phyloP scores from a whole-genome alignment of 257 asterid species.

The Fraxinus quadrangulata region DNA sequence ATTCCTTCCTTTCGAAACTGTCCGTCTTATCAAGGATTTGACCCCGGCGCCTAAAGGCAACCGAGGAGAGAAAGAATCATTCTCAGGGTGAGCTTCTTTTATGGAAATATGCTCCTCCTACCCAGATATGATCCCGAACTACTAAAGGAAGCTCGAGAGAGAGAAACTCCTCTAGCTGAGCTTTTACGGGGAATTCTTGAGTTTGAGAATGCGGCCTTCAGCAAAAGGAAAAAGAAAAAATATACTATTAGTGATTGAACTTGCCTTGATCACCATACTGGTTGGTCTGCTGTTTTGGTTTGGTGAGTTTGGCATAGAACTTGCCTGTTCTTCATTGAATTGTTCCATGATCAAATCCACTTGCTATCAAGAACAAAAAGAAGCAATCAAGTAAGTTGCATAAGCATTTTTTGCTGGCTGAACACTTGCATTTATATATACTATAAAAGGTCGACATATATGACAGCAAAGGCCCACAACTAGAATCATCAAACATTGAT shows the following conservation, averaged over 20 bases:
- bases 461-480: slow-evolving; percentile 37
- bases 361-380: neutral
- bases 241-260: slow-evolving; percentile 19
- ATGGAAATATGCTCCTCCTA: too few relatives aligned
- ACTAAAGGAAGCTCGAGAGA: too few relatives aligned
- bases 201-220: too few relatives aligned
- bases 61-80: too few relatives aligned
- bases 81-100: too few relatives aligned
- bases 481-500: slow-evolving; percentile 11
- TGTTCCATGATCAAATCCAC: slow-evolving; percentile 47
- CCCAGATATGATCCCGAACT: too few relatives aligned
- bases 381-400: slow-evolving; percentile 11
- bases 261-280: slow-evolving; percentile 85
- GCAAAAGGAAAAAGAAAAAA: neutral
- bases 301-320: slow-evolving; percentile 43
- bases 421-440: slow-evolving; percentile 9
- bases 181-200: too few relatives aligned
- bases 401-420: slow-evolving; percentile 17
- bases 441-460: slow-evolving; percentile 35
- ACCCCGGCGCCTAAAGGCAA: too few relatives aligned
- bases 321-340: slow-evolving; percentile 34
- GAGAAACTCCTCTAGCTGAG: too few relatives aligned
- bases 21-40: too few relatives aligned
- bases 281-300: slow-evolving; percentile 61
- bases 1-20: too few relatives aligned